Evolutionary conservation across 257 asterid species (phyloP).

Genomic region (Solanum commersonii): DNA sequence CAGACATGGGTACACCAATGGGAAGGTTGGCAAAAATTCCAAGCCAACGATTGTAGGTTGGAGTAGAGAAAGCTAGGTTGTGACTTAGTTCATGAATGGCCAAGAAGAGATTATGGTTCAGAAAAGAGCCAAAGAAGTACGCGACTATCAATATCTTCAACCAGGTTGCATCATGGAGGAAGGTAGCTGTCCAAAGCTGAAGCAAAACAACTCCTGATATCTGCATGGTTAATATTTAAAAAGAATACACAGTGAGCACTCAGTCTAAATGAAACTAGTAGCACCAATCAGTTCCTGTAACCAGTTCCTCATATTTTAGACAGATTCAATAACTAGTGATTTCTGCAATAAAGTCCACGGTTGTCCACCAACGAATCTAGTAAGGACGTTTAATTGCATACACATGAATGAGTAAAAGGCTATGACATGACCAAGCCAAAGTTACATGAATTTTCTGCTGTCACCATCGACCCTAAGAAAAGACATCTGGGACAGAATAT

Average conservation of each 20-base stretch:
- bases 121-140: conserved; percentile 86
- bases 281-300: neutral
- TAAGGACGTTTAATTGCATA: neutral
- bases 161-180: conserved; percentile 53
- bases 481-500: neutral
- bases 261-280: neutral
- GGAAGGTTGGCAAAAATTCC: conserved; percentile 95
- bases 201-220: conserved; percentile 60
- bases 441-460: neutral
- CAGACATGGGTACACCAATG: conserved; percentile 90
- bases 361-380: neutral
- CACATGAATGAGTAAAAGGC: neutral
- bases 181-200: conserved; percentile 91
- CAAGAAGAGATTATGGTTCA: conserved; percentile 90
- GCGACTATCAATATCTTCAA: conserved; percentile 53
- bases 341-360: neutral
- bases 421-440: neutral
- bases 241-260: neutral
- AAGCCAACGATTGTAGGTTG: conserved; percentile 76
- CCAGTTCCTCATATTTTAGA: neutral
- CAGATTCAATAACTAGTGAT: neutral
- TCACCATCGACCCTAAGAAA: neutral
- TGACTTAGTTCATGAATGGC: conserved; percentile 95
- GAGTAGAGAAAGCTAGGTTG: conserved; percentile 86
- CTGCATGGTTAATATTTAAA: conserved; percentile 19